phyloP scores from a whole-genome alignment of 2,329 filamentous ascomycete species.

The Whalleya microplaca region DNA sequence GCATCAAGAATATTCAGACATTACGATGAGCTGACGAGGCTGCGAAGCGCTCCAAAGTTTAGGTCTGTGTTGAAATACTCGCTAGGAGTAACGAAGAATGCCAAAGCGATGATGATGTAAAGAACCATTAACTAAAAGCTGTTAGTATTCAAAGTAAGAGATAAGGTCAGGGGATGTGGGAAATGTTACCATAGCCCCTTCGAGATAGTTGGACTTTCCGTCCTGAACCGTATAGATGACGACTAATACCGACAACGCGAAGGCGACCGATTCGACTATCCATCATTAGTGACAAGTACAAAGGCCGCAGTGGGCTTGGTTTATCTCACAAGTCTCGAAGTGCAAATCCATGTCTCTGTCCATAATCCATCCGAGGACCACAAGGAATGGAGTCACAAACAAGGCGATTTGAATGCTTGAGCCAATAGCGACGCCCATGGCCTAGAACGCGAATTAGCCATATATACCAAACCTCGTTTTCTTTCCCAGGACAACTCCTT shows the following conservation, averaged over 20 bases:
- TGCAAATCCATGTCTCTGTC: constrained; percentile 74
- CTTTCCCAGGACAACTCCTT: constrained; percentile 8
- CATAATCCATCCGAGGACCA: constrained; percentile 79
- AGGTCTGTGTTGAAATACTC: constrained; percentile 48
- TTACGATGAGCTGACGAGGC: constrained; percentile 17
- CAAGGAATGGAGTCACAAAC: constrained; percentile 78
- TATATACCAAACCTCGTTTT: no score
- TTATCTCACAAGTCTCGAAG: constrained; percentile 67
- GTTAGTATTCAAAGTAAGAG: constrained; percentile 18
- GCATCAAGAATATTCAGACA: background rate
- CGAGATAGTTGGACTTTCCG: constrained; percentile 82
- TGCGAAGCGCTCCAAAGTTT: constrained; percentile 10
- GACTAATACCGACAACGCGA: constrained; percentile 75
- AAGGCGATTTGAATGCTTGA: constrained; percentile 83
- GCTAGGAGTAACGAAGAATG: constrained; percentile 60
- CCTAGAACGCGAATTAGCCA: constrained; percentile 41
- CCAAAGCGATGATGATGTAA: constrained; percentile 63
- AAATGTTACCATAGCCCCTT: constrained; percentile 70
- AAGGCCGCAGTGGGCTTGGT: background rate
- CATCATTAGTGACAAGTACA: constrained; percentile 14
- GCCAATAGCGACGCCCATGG: constrained; percentile 81
- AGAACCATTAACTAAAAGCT: constrained; percentile 47
- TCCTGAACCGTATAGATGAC: constrained; percentile 79
- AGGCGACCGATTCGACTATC: constrained; percentile 73
- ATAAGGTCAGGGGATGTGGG: background rate